These are phyloP conservation scores for Arachis hypogaea DNA, from an alignment of 306 rosid genomes.

Conservation along the genomic window DNA sequence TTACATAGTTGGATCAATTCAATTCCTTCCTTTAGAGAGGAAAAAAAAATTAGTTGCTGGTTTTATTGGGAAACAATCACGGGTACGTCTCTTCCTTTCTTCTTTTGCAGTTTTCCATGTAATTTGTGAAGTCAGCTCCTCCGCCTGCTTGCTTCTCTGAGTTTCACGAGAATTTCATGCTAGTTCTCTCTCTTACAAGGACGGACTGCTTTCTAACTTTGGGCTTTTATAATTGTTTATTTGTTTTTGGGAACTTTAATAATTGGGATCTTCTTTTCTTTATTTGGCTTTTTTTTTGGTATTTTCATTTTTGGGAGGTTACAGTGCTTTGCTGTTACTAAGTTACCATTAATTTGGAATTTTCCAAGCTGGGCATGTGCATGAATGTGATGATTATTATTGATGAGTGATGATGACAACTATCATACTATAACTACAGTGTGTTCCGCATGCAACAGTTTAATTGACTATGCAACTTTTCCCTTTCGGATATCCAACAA, in stretches of 20 bases:
- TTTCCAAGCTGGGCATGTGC: conserved; percentile 10
- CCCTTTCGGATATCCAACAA: conserved; percentile 14
- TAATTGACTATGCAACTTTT: not conserved
- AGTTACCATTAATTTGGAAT: conserved; percentile 21
- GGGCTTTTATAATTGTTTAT: not conserved
- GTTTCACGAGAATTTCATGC: conserved; percentile 27
- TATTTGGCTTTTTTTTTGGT: conserved; percentile 7
- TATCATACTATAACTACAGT: not conserved
- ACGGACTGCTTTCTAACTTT: not conserved
- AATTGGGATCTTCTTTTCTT: conserved; percentile 22
- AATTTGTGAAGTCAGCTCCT: not conserved
- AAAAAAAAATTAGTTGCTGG: not conserved
- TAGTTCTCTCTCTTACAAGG: conserved; percentile 13
- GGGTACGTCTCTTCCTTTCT: conserved; percentile 26
- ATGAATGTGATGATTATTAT: not conserved
- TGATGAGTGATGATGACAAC: not conserved
- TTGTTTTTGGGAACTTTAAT: not conserved
- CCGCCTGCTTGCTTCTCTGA: conserved; percentile 14
- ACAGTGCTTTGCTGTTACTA: conserved; percentile 9
- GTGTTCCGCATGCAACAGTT: conserved; percentile 15
- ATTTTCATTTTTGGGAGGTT: conserved; percentile 13
- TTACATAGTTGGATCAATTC: conserved; percentile 1
- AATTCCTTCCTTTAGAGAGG: not conserved
- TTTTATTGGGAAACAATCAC: conserved; percentile 23
- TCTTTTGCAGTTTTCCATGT: not conserved